A percentile compares a stretch with the other conserved stretches of the same genome.
phyloP scores from a whole-genome alignment of 108 stramenopile genomes.

The Fragilaria crotonensis region DNA sequence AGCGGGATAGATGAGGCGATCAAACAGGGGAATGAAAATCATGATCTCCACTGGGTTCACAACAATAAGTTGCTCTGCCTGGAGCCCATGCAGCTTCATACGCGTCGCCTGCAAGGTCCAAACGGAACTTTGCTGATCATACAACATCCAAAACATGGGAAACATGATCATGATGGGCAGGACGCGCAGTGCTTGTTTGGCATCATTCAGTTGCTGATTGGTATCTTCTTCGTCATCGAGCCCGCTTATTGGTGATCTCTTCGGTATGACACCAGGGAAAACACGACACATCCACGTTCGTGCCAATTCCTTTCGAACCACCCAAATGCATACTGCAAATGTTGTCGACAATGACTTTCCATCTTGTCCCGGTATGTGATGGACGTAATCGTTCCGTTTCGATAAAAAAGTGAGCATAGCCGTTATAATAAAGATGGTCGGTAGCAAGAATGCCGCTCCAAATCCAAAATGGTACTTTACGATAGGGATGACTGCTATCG shows the following conservation, averaged over 20 bases:
- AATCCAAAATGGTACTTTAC: conserved; percentile 37
- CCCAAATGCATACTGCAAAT: conserved; percentile 7
- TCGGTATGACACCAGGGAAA: background rate
- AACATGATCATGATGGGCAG: conserved; percentile 42
- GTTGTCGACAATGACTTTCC: conserved; percentile 1
- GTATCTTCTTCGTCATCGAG: background rate
- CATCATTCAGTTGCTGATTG: conserved; percentile 16
- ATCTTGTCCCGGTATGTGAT: conserved; percentile 8
- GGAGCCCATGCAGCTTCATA: conserved; percentile 26
- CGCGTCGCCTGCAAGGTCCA: conserved; percentile 62
- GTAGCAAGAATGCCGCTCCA: conserved; percentile 40
- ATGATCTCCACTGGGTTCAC: conserved; percentile 53
- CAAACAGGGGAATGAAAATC: conserved; percentile 62
- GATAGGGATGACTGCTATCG: conserved; percentile 41
- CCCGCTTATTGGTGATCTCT: background rate
- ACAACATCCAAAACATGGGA: conserved; percentile 64
- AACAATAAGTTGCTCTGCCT: conserved; percentile 54
- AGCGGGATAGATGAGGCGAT: conserved; percentile 41
- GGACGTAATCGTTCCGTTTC: conserved; percentile 22
- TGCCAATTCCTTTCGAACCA: background rate
- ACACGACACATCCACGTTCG: background rate
- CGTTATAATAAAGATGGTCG: conserved; percentile 36
- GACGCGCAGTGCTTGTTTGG: conserved; percentile 27
- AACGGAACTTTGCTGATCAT: conserved; percentile 62
- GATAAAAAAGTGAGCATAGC: conserved; percentile 37